These are phyloP conservation scores for Paraconiothyrium brasiliense DNA, from an alignment of 2,329 filamentous ascomycete genomes.

Conservation along the genomic window DNA sequence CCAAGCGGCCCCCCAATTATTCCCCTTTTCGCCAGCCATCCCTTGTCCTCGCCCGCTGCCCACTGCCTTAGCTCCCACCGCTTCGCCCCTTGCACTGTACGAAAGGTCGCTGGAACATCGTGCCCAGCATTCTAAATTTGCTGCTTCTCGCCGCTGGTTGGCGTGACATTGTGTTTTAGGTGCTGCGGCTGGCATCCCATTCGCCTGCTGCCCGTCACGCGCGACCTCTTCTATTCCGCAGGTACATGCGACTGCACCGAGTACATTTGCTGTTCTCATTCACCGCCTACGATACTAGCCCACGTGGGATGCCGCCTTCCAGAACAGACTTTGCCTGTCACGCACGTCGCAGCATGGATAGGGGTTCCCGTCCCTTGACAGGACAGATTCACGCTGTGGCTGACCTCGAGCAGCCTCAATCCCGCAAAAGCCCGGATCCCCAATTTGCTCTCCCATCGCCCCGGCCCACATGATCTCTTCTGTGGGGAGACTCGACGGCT, in stretches of 20 bases:
- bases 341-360: conserved; percentile 28
- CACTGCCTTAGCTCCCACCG: conserved; percentile 21
- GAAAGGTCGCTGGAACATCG: conserved; percentile 14
- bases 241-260: conserved; percentile 22
- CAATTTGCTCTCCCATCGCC: conserved; percentile 13
- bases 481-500: conserved; percentile 14
- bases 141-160: conserved; percentile 20
- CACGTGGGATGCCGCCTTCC: conserved; percentile 42
- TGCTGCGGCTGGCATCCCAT: conserved; percentile 16
- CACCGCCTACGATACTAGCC: conserved; percentile 34
- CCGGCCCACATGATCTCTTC: conserved; percentile 25
- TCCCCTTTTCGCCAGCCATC: conserved; percentile 26
- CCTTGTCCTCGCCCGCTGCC: conserved; percentile 18
- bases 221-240: conserved; percentile 20
- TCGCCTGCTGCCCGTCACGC: conserved; percentile 36
- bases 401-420: conserved; percentile 13
- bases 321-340: conserved; percentile 39
- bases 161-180: conserved; percentile 34
- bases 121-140: conserved; percentile 38
- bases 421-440: conserved; percentile 13
- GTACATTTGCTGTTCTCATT: conserved; percentile 20
- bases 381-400: conserved; percentile 31
- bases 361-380: conserved; percentile 25
- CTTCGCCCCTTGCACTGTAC: conserved; percentile 28
- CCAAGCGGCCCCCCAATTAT: conserved; percentile 21